Conservation (phyloP, 345 rosid genomes). For the Bruguiera gymnorhiza region DNA sequence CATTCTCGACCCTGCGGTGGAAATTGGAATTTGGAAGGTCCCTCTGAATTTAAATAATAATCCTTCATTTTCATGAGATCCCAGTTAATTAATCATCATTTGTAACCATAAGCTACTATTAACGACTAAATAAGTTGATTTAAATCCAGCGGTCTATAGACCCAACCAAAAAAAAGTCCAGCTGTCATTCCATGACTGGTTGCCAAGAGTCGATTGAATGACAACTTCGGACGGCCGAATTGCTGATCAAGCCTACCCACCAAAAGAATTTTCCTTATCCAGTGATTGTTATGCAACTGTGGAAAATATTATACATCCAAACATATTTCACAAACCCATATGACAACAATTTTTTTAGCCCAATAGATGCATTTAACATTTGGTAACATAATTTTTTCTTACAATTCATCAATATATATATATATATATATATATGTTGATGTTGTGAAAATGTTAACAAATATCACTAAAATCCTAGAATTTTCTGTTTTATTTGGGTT, state of each 20-base stretch:
- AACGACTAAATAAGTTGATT: neutral
- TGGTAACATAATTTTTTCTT: too few species aligned
- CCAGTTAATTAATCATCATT: neutral
- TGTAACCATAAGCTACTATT: neutral
- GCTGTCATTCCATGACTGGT: neutral
- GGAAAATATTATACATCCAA: too few species aligned
- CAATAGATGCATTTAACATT: too few species aligned
- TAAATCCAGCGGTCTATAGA: neutral
- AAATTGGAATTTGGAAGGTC: conserved; percentile 12
- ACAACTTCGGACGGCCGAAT: conserved; percentile 55
- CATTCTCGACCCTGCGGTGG: conserved; percentile 7
- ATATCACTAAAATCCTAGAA: too few species aligned
- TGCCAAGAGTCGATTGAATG: conserved; percentile 9
- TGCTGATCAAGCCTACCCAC: conserved; percentile 23
- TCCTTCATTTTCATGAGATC: neutral
- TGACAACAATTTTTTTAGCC: too few species aligned
- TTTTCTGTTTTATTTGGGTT: neutral
- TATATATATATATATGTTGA: too few species aligned
- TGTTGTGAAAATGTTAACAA: too few species aligned
- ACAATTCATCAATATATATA: too few species aligned
- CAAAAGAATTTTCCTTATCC: neutral
- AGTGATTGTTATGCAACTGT: neutral
- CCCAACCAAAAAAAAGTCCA: neutral
- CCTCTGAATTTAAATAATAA: conserved; percentile 14
- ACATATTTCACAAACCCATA: too few species aligned